Evolutionary conservation across 2,329 filamentous ascomycete genomes (phyloP), one percentile per base, ranked within the genome.

Genomic region (Fusarium sp.): DNA sequence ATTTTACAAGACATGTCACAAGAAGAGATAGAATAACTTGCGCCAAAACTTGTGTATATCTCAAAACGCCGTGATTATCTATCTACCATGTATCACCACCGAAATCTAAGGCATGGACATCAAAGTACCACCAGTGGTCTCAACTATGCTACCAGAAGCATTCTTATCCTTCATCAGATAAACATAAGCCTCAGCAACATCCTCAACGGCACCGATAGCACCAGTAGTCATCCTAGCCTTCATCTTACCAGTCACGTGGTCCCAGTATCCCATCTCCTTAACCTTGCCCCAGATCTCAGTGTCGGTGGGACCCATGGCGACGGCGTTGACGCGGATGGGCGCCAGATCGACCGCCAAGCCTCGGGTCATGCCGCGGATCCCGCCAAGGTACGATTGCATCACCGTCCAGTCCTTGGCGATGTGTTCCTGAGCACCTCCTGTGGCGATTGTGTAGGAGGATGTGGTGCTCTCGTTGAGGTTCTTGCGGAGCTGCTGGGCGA

Each of bases 91-190:
- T n/a, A 34, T 33, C 2, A 16, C 4, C 18, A 16, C 13, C 1
- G 3, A 33, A 7, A 11, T 54, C 57, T 70, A 71, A 18, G 68
- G 58, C 44, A 70, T 18, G 11, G 68, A 71, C 44, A 70, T 18
- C 14, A 70, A 20, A 18, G 65, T 71, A 14, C 68, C 68, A 27
- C 68, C 68, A 14, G 65, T 71, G n/a, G 68, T 71, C 54, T 71
- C 65, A 50, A 70, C 42, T 44, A 70, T 49, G 18, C 67, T 70
- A 29, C 71, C 71, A 14, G 71, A 72, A 8, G 62, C 40, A 3
- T 70, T 71, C 50, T 62, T 57, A 31, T 73, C 70, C 66, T 73
- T 73, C 70, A 73, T 73, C n/a, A 64, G 27, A 23, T 73, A 73
- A 18, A 73, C 16, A 58, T 73, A 73, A 6, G 66, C 64, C 61